Evolutionary conservation across 2,329 filamentous ascomycete species (phyloP), one percentile per base, ranked within the genome.

Genomic region (Neodidymelliopsis sp.): DNA sequence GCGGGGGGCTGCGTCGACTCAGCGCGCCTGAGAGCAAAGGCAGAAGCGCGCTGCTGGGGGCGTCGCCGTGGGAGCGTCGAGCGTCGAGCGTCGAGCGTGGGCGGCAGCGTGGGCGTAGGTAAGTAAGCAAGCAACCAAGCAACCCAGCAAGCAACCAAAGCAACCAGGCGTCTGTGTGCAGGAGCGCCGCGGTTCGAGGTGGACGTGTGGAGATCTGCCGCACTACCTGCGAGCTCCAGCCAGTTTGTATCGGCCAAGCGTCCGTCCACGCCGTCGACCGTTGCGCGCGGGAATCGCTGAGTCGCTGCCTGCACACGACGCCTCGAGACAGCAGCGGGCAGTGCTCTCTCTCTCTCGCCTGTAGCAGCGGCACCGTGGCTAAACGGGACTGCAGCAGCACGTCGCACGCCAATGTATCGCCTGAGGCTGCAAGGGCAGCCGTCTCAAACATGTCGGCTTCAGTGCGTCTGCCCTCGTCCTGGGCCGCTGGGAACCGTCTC

Each of bases 401-500:
- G 8, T 12, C 19, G 30, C 35, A 30, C 22, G n/a, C 27, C 27
- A n/a, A 13, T 20, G 9, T 11, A 27, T 27, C n/a, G 28, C 33
- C 24, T 34, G 39, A 43, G 46, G 38, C 46, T 49, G 46, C 46
- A 49, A 49, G 46, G 46, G 39, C 33, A 49, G 20, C 10, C 29
- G 22, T 31, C 30, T 41, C 44, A 41, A 27, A 41, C 44, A 30
- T 9, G 24, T 29, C n/a, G n/a, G 28, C 30, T 27, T 24, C 31
- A 19, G 24, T 39, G 44, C 22, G n/a, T 18, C 41, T 35, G 34
- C 30, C 20, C 15, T 34, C 29, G 35, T 39, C 35, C 22, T 38
- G 20, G 4, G 9, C 34, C 5, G n/a, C 8, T 15, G 28, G 13
- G 19, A 24, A 25, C 16, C 15, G 43, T 46, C 29, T 25, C 38